Base-by-base conservation (phyloP, 768 basidiomycete species). In the Astraeus odoratus region DNA sequence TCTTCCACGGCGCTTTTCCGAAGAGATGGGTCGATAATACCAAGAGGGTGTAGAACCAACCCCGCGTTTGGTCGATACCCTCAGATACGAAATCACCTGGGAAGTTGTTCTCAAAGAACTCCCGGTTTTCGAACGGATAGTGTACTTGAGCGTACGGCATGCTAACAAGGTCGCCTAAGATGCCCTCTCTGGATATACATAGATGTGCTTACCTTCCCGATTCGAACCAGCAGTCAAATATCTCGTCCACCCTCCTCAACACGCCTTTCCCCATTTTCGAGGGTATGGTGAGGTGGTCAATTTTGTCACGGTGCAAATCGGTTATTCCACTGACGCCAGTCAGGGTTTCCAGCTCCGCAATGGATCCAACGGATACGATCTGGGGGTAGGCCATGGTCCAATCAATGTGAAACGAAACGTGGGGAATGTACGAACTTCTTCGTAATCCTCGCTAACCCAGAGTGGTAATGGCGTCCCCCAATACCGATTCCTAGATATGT, bases 141-240 rank as follows among this genome's bases (percentile, higher is more conserved):
- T 99, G 96, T 10, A 81, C 74, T 57, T 97, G 95, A 3, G 94
- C 95, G 60, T 93, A 99, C 4, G 96, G 96, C 96, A 99, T 99
- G 60, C 95, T 97, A 55, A 7, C 54, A 50, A 20, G 22, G 39
- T 24, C 42, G 8, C 33, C 16, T 47, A 27, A 44, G 33, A 22
- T 34, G 8, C 42, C 13, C 27, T 12, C n/a, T 22, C 30, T 13
- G 26, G 8, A n/a, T 5, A 37, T 22, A 20, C 3, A 29, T 45
- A 15, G 8, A 3, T 9, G 8, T 4, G 55, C 78, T 50, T 52
- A 92, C 92, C 88, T 92, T 69, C 96, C 96, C 4, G 95, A 98
- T 68, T 99, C 96, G 60, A 99, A 99, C 96, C 96, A 99, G 59
- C 96, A 99, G 61, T 99, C 96, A 60, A 99, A 98, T 29, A 99